phyloP scores from a whole-genome alignment of 2,329 filamentous ascomycete species.

The Calycina herbarum region DNA sequence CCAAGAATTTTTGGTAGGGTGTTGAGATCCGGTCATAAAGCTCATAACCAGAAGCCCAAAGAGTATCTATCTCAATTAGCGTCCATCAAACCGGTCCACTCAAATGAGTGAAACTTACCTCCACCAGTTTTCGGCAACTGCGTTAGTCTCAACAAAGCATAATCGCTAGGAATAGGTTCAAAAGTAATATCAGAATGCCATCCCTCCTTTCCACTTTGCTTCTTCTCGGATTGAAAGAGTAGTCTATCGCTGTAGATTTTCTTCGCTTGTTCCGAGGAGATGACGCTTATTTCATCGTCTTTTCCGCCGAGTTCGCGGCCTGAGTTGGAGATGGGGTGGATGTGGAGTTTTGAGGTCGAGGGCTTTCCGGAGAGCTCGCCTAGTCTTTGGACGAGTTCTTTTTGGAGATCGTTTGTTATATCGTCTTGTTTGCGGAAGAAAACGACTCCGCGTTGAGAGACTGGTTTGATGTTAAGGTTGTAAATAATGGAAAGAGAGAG shows the following conservation, averaged over 20 bases:
- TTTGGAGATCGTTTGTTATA: constrained; percentile 63
- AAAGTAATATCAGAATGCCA: constrained; percentile 69
- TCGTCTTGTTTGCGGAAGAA: constrained; percentile 67
- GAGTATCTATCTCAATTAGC: constrained; percentile 48
- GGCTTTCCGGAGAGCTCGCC: constrained; percentile 60
- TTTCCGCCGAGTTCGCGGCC: constrained; percentile 52
- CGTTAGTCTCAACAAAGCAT: constrained; percentile 46
- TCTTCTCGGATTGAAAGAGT: constrained; percentile 42
- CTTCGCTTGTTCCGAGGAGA: constrained; percentile 57
- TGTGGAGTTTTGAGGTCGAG: constrained; percentile 55
- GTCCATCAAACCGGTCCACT: too few species aligned
- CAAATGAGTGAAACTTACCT: constrained; percentile 27
- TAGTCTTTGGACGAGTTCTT: constrained; percentile 61
- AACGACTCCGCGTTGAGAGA: constrained; percentile 68
- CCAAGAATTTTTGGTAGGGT: constrained; percentile 57
- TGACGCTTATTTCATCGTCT: constrained; percentile 64
- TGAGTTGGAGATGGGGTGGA: constrained; percentile 59
- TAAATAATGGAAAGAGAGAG: not conserved
- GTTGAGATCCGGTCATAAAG: constrained; percentile 61
- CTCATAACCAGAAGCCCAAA: constrained; percentile 68
- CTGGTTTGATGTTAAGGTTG: constrained; percentile 39
- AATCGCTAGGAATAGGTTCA: constrained; percentile 63
- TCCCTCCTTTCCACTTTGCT: constrained; percentile 47
- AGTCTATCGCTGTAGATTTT: constrained; percentile 48
- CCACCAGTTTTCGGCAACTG: constrained; percentile 35